Base-by-base conservation (phyloP, 1,139 yeast genomes). In the Pichia sp. region DNA sequence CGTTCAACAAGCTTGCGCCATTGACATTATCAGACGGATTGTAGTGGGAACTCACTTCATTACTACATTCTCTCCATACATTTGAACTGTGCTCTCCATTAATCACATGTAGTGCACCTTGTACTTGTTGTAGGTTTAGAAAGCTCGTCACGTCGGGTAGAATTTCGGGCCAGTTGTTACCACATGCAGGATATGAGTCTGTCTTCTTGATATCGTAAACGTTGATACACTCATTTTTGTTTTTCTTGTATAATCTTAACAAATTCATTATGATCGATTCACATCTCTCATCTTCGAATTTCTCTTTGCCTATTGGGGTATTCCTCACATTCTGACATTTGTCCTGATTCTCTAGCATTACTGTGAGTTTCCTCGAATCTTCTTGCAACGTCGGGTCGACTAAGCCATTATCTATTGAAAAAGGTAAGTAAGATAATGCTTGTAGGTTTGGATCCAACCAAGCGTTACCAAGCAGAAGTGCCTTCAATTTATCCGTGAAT, bases 371-470 rank as follows among this genome's bases (percentile, higher is more conserved):
- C 74, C 57, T 76, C 77, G 3, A 12, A n/a, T 38, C 41, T 38
- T n/a, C 41, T n/a, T 38, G 41, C 41, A 14, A n/a, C 17, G 64
- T 57, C 6, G 67, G 59, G 40, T 74, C 66, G 9, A 93, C 71
- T 8, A 93, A 62, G 0, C 84, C 86, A 7, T 81, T 77, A 20
- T 83, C 77, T 46, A 83, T 63, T 2, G 88, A 77, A 69, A 78
- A 92, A 1, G 96, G 96, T 42, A 89, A 71, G 64, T 87, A 91
- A 16, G 96, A 82, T 57, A 90, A 75, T 55, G 95, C 85, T 71
- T 93, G 99, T 52, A 80, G 79, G 59, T 83, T 80, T 1, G 98
- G 97, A 44, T 91, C 92, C n/a, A 93, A 82, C 96, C 97, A 93
- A 1, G 97, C 98, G 71, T 93, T 93, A 10, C 98, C 98, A 56